Conservation (phyloP, 2,329 filamentous ascomycete genomes). For the Colletotrichum tofieldiae region DNA sequence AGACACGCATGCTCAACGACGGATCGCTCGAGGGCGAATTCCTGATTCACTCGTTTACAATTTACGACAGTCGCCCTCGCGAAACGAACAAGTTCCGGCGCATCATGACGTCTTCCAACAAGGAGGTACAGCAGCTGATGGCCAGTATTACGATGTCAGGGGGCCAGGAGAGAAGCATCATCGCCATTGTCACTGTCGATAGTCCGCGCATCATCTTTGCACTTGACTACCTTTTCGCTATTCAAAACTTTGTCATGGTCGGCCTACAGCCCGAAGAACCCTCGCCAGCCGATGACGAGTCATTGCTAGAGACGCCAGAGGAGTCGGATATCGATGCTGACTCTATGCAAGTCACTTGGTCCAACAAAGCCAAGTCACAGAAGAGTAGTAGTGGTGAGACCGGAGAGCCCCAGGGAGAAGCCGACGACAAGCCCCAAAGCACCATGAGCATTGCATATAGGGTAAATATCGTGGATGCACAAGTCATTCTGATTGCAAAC, state of each 20-base stretch:
- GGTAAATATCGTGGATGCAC: conserved; percentile 94
- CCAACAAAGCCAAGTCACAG: conserved; percentile 55
- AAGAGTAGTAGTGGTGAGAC: conserved; percentile 45
- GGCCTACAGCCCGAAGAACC: conserved; percentile 79
- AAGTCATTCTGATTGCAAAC: conserved; percentile 96
- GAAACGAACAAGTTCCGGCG: conserved; percentile 97
- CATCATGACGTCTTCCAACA: conserved; percentile 98
- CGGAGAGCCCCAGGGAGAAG: conserved; percentile 26
- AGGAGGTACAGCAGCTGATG: conserved; percentile 98
- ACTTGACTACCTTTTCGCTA: conserved; percentile 92
- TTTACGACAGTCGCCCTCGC: conserved; percentile 88
- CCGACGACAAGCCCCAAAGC: conserved; percentile 49
- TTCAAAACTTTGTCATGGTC: conserved; percentile 85
- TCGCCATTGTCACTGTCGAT: conserved; percentile 93
- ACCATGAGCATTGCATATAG: conserved; percentile 87
- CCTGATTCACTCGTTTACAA: conserved; percentile 93
- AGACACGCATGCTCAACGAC: conserved; percentile 93
- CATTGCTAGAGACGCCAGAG: conserved; percentile 70
- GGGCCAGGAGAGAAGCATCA: conserved; percentile 84
- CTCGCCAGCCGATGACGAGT: conserved; percentile 65
- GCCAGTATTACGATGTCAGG: conserved; percentile 94
- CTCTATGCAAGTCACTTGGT: conserved; percentile 66
- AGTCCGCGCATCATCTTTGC: conserved; percentile 96
- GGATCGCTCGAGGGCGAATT: conserved; percentile 93
- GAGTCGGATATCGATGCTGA: conserved; percentile 69